Base-by-base conservation (phyloP, 192 early-diverging fungal species). In the Phycomyces nitens region DNA sequence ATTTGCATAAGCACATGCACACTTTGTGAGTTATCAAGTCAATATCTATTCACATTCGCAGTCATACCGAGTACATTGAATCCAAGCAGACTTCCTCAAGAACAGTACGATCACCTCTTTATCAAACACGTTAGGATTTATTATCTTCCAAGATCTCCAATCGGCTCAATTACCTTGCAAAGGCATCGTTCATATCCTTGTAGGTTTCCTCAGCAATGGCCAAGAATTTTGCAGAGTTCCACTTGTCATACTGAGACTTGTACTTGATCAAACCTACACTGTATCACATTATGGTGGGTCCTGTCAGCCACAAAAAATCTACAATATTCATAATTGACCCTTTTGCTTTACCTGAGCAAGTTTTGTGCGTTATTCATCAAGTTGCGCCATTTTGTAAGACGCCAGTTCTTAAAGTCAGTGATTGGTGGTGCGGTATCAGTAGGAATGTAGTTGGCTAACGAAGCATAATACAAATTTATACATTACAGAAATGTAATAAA, bases 171-270 rank as follows among this genome's bases (percentile, higher is more conserved):
- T 54, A 74, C 72, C 69, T 62, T 18, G 87, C 86, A 70, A 82
- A 89, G 1, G 84, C 83, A 60, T 86, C 83, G 57, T 89, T 89
- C 87, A 89, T 87, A 54, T 71, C 66, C 29, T 77, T 78, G 64
- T 86, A 86, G 20, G 84, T 77, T 23, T 77, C 77, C 58, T 89
- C 85, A 0, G 86, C 86, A 47, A 80, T 67, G 9, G 58, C 56
- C 50, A 82, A 77, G 72, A 89, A 89, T 29, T 78, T 71, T 22
- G 53, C 69, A 50, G 79, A 79, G 51, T 82, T 76, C 78, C 87
- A 85, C n/a, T 75, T 75, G 38, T 75, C 81, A 61, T 76, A 82
- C 44, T 80, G 69, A 55, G 78, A 80, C 15, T 77, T 69, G 56
- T 78, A 75, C 62, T 79, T 80, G 53, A 77, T 73, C 57, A 82